These are phyloP conservation scores for Leccinum griseonigrum DNA, from an alignment of 1,284 basidiomycete genomes.

Conservation along the genomic window DNA sequence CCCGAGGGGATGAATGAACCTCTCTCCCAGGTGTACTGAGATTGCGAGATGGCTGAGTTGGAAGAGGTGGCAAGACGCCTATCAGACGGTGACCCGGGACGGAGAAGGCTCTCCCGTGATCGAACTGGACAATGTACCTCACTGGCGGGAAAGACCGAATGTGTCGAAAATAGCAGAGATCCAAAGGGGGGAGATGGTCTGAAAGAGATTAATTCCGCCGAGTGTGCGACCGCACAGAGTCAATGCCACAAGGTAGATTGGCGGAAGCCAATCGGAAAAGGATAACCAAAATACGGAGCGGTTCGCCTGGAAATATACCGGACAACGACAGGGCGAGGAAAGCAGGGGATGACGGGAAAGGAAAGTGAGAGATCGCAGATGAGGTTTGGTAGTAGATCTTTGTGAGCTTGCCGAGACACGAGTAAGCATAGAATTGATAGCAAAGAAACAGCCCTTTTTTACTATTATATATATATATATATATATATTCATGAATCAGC, in stretches of 20 bases:
- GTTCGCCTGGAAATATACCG: slow-evolving; percentile 33
- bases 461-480: slow-evolving; percentile 1
- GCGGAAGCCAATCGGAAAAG: slow-evolving; percentile 29
- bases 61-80: slow-evolving; percentile 13
- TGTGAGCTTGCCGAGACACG: slow-evolving; percentile 32
- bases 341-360: slow-evolving; percentile 33
- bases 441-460: slow-evolving; percentile 27
- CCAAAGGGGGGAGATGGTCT: slow-evolving; percentile 19
- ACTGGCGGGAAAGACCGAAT: slow-evolving; percentile 28
- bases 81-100: slow-evolving; percentile 21
- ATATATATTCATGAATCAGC: slow-evolving; percentile 27
- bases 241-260: slow-evolving; percentile 31
- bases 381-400: slow-evolving; percentile 23
- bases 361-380: slow-evolving; percentile 20
- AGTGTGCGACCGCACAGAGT: slow-evolving; percentile 26
- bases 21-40: background rate
- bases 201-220: slow-evolving; percentile 31
- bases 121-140: slow-evolving; percentile 35
- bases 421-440: slow-evolving; percentile 30
- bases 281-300: slow-evolving; percentile 35
- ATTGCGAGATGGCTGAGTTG: background rate
- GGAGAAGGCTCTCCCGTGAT: slow-evolving; percentile 18
- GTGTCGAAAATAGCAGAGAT: slow-evolving; percentile 29
- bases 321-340: slow-evolving; percentile 40
- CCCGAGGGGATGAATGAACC: background rate